These are phyloP conservation scores for Roridomyces roridus DNA, from an alignment of 768 basidiomycete species.

Conservation along the genomic window DNA sequence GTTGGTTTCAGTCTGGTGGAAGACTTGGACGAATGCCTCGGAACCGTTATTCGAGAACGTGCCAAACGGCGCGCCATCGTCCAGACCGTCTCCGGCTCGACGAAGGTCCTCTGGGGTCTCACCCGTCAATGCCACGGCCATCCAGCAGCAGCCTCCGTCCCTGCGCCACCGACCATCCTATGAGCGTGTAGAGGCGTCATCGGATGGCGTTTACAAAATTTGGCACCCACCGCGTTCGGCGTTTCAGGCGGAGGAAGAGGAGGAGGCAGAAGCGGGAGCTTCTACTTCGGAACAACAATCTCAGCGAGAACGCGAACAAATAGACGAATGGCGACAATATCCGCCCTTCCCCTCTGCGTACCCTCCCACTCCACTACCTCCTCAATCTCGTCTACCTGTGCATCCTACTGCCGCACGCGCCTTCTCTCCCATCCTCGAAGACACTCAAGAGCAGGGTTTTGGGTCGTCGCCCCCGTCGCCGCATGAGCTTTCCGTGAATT, in stretches of 20 bases:
- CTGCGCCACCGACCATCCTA: background rate
- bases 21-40: constrained; percentile 26
- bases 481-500: constrained; percentile 63
- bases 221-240: constrained; percentile 67
- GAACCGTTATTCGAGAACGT: constrained; percentile 1
- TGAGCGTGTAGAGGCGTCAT: background rate
- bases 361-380: constrained; percentile 67
- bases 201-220: constrained; percentile 45
- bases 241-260: constrained; percentile 40
- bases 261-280: constrained; percentile 10
- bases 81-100: constrained; percentile 1
- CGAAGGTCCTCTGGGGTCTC: constrained; percentile 1
- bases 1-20: constrained; percentile 44
- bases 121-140: background rate
- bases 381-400: constrained; percentile 26
- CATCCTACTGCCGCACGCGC: constrained; percentile 17
- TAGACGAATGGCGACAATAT: constrained; percentile 77
- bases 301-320: constrained; percentile 32
- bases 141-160: background rate
- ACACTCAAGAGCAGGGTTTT: constrained; percentile 58
- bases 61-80: constrained; percentile 3
- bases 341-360: constrained; percentile 81
- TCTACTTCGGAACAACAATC: constrained; percentile 19
- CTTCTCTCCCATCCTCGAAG: constrained; percentile 47
- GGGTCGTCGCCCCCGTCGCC: constrained; percentile 69